Evolutionary conservation across 148 eudicot species (phyloP), one percentile per base, ranked within the genome.

Genomic region (Cornus kousa): DNA sequence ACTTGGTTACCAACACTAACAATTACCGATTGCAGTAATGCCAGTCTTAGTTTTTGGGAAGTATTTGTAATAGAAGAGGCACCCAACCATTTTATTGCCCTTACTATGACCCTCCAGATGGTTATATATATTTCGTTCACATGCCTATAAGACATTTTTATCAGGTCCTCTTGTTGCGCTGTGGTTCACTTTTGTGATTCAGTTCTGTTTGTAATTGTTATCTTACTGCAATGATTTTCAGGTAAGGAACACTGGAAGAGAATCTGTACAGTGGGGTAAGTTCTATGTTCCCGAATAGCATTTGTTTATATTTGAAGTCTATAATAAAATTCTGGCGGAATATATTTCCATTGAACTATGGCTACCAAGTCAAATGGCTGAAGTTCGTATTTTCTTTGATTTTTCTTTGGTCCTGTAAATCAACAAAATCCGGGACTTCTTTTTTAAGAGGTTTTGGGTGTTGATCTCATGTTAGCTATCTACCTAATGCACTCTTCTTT

Each of bases 181-280:
- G 5, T 43, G 48, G 48, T 9, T 43, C 1, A 43, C 10, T 53
- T 53, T 14, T 53, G 3, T 53, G 5, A 11, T 53, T 12, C 59
- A 11, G 59, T 62, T 20, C 4, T 19, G 23, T n/a, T 20, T 19
- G 12, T 17, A 24, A 22, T 66, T 62, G 9, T 14, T 5, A 24
- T 2, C 23, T 13, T 35, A 8, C 37, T 5, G 16, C 43, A 24
- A 66, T 66, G 68, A 5, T 78, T n/a, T 74, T 19, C 90, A 93
- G 98, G 97, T 95, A 32, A 96, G 88, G 82, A 87, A 76, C 72
- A 87, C 95, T 3, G 98, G 98, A 78, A 95, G 92, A 77, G 99
- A 96, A 82, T 87, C 98, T 12, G 14, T 96, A 67, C 99, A 96
- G 28, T 96, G 99, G 99, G 99, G 98, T 95, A 89, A 85, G 82